Conservation (phyloP, 225 moss, liverwort and hornwort genomes). For the Anthoceros angustus region DNA sequence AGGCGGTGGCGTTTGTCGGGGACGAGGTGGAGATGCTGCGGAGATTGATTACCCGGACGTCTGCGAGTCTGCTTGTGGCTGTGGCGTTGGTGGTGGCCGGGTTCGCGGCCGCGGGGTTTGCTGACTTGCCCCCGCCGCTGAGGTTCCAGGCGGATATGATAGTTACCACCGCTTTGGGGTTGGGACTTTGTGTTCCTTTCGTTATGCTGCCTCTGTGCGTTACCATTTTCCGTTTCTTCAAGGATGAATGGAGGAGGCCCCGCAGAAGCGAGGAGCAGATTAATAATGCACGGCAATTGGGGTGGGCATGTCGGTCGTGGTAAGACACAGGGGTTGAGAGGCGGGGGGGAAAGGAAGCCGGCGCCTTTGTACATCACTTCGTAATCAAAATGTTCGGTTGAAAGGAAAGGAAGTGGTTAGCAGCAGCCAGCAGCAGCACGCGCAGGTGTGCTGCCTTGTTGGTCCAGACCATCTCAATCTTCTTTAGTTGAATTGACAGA, state of each 20-base stretch:
- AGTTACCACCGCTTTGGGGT: not conserved
- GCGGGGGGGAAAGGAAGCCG: no score
- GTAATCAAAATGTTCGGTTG: no score
- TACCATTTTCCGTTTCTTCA: not conserved
- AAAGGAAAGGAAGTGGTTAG: no score
- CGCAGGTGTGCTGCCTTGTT: no score
- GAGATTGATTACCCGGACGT: not conserved
- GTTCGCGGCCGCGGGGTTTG: not conserved
- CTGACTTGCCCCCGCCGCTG: not conserved
- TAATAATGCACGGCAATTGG: no score
- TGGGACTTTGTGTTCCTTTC: not conserved
- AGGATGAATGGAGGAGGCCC: not conserved
- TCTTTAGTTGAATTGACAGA: no score
- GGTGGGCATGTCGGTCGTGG: no score
- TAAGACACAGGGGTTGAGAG: no score
- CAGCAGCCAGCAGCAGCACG: no score
- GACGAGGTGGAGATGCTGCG: not conserved
- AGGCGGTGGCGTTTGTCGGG: not conserved
- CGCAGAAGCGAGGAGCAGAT: no score
- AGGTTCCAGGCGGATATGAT: not conserved
- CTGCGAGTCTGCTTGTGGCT: not conserved
- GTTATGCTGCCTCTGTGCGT: not conserved
- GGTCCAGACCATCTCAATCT: no score
- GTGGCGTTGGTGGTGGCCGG: conserved; percentile 3
- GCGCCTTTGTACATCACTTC: no score